Conservation (phyloP, 2,329 filamentous ascomycete species). For the Pseudogymnoascus sp. region DNA sequence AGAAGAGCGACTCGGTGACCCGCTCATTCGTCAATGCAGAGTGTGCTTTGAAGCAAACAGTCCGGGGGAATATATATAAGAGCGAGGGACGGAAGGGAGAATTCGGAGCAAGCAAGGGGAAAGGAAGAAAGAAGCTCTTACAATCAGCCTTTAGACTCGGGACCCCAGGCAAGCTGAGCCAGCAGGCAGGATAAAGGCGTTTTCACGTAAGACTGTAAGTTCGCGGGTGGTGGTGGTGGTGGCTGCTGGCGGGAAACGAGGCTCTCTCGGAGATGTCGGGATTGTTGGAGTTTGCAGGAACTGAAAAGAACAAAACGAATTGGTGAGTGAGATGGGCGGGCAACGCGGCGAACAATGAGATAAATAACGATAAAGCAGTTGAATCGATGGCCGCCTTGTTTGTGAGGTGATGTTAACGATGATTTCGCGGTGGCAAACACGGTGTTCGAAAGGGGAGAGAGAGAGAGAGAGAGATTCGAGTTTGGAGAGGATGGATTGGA, state of each 20-base stretch:
- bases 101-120: not conserved
- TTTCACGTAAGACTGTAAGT: not conserved
- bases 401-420: not conserved
- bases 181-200: not conserved
- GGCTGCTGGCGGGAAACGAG: not conserved
- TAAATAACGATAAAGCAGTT: not conserved
- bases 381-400: not conserved
- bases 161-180: not conserved
- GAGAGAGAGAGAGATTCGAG: not conserved
- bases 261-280: not conserved
- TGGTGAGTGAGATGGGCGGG: not conserved
- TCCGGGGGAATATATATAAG: not conserved
- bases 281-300: not conserved
- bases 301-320: not conserved
- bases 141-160: not conserved
- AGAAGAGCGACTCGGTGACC: not conserved
- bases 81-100: not conserved
- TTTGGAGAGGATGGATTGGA: not conserved
- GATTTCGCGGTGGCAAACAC: not conserved
- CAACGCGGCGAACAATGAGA: not conserved
- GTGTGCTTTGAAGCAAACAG: not conserved
- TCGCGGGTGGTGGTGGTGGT: not conserved
- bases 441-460: not conserved
- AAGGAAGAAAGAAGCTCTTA: not conserved
- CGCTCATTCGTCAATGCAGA: constrained; percentile 3